These are phyloP conservation scores for Nannochloropsis gaditana DNA, from an alignment of 108 stramenopile genomes.

Conservation along the genomic window DNA sequence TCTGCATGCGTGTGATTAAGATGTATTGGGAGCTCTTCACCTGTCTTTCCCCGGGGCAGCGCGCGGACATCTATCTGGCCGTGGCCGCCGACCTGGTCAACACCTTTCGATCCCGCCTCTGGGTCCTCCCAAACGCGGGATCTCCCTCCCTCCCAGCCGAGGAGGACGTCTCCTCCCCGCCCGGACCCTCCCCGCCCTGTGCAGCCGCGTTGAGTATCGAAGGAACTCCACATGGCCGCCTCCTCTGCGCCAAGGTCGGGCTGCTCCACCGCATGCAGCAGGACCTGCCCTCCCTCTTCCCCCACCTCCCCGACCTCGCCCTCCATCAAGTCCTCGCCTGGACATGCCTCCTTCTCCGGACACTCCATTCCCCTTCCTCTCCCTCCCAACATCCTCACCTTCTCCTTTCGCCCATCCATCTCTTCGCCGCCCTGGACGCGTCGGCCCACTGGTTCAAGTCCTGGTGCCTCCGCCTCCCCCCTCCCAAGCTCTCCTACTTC, in stretches of 20 bases:
- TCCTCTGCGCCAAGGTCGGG: not conserved
- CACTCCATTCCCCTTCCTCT: not conserved
- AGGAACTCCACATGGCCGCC: not conserved
- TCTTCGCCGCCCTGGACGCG: not conserved
- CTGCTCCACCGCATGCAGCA: not conserved
- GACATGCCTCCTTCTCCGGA: slow-evolving; percentile 5
- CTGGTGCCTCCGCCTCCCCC: not conserved
- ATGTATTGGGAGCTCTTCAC: not conserved
- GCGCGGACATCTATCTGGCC: not conserved
- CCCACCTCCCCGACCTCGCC: not conserved
- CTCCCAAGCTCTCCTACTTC: not conserved
- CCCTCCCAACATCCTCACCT: not conserved
- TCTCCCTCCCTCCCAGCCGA: not conserved
- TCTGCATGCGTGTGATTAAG: not conserved
- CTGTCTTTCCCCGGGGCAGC: not conserved
- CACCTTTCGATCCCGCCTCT: not conserved
- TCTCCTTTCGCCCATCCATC: not conserved
- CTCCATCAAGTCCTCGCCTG: not conserved
- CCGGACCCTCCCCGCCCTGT: not conserved
- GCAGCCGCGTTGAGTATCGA: not conserved
- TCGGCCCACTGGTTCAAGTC: not conserved
- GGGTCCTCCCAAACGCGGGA: not conserved
- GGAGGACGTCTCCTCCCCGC: not conserved
- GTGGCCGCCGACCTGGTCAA: not conserved
- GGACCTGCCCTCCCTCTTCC: not conserved